Evolutionary conservation across 306 rosid species (phyloP), one percentile per base, ranked within the genome.

Genomic region (Lathyrus sativus): DNA sequence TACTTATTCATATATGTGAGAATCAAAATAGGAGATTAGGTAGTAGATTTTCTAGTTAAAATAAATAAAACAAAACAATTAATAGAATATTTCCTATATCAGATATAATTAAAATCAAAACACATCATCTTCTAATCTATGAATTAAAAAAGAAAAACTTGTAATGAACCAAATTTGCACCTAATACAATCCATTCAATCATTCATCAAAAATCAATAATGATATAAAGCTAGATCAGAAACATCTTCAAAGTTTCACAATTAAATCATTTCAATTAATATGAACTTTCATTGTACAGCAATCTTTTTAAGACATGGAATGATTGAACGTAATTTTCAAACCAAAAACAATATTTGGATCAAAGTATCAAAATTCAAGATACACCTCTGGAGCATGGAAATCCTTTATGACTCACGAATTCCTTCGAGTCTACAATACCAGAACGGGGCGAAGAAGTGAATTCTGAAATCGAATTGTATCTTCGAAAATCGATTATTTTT

Each of bases 401-500:
- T 11, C 81, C 31, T 58, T 59, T 43, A 50, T 51, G 50, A 53
- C 61, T 68, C 49, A 14, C 46, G 0, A 75, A 24, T 42, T 75
- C 76, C 54, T 75, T 75, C 39, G 76, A 53, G 11, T 7, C 68
- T 17, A 41, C 37, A 24, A 46, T 26, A 42, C 35, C 28, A 37
- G 22, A 13, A 18, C 3, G 1, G 1, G 81, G 13, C 2, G 75
- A 53, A 9, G 70, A 62, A 9, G 12, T 59, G 49, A 67, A 68
- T 29, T 79, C 74, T 15, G 50, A 64, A 10, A 18, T 71, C 12
- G 77, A 68, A 18, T 55, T 54, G 31, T 45, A 19, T 60, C 84
- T 10, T 13, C 59, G 62, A 61, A 65, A 50, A 68, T 69, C 79
- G 4, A 31, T 7, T 6, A 18, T 19, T 22, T 38, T 59, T 11